Conservation (phyloP, 371 early-diverging fungal genomes). For the Mortierella sp. region DNA sequence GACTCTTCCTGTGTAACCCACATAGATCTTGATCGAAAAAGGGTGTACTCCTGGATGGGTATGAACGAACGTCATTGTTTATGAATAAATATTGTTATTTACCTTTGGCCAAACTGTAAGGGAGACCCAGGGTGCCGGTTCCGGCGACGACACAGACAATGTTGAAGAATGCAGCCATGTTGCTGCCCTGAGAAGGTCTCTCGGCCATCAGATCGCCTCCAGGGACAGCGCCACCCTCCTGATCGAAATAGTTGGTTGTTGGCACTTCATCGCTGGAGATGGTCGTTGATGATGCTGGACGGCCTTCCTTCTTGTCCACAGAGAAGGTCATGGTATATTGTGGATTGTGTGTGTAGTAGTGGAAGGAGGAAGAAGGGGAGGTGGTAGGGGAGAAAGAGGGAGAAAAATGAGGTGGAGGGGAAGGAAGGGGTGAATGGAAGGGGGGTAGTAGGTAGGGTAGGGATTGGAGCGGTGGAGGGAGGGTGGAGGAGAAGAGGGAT, state of each 20-base stretch:
- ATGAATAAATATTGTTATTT: background rate
- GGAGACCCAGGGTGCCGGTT: slow-evolving; percentile 87
- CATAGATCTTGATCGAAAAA: too few relatives aligned
- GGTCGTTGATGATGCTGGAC: slow-evolving; percentile 15
- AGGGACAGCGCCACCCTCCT: background rate
- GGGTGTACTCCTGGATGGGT: too few relatives aligned
- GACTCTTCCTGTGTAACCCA: slow-evolving; percentile 7
- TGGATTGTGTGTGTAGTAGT: background rate
- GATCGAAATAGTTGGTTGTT: slow-evolving; percentile 7
- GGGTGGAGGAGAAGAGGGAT: background rate
- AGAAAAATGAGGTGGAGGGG: background rate
- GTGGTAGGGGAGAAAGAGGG: background rate
- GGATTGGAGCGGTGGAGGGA: background rate
- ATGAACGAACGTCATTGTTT: background rate
- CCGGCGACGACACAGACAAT: slow-evolving; percentile 90
- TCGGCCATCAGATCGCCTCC: slow-evolving; percentile 45
- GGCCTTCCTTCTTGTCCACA: slow-evolving; percentile 11
- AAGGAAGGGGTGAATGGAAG: background rate
- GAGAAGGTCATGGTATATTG: slow-evolving; percentile 17
- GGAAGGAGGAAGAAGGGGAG: background rate
- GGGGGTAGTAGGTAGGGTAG: background rate
- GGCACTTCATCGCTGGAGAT: slow-evolving; percentile 32
- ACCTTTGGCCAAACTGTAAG: slow-evolving; percentile 79
- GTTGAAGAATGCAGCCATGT: slow-evolving; percentile 67
- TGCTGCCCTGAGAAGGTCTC: slow-evolving; percentile 44